Percentiles rank a stretch among this genome's conserved stretches.
Evolutionary conservation across 306 rosid species (phyloP).

Genomic region (Quercus dentata): DNA sequence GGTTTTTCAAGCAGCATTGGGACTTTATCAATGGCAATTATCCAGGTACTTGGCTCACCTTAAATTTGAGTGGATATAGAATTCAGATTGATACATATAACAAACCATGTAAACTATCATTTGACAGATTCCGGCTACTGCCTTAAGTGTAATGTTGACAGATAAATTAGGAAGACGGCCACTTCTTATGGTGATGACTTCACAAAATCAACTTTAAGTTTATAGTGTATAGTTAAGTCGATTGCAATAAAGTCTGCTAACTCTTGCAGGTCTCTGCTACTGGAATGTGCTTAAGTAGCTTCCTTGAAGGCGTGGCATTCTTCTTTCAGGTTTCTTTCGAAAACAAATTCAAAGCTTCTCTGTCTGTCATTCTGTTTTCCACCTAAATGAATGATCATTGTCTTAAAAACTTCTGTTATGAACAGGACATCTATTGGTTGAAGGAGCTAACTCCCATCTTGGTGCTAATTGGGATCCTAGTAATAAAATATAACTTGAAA

Average conservation of each 20-base stretch:
- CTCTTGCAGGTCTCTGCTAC: slow-evolving; percentile 47
- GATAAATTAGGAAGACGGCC: slow-evolving; percentile 66
- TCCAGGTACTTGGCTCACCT: slow-evolving; percentile 53
- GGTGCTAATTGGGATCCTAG: slow-evolving; percentile 5
- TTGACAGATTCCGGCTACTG: slow-evolving; percentile 52
- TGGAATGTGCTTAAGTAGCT: slow-evolving; percentile 74
- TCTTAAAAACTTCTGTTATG: neutral
- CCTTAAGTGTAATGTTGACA: slow-evolving; percentile 52
- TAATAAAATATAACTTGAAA: no score
- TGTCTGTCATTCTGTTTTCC: neutral
- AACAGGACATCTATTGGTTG: neutral
- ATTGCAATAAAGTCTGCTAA: slow-evolving; percentile 3
- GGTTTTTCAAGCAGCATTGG: slow-evolving; percentile 78
- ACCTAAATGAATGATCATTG: neutral
- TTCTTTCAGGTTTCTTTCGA: slow-evolving; percentile 43
- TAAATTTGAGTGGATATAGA: slow-evolving; percentile 1
- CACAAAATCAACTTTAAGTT: neutral
- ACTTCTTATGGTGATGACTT: slow-evolving; percentile 52
- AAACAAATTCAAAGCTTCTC: neutral
- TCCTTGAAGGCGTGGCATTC: slow-evolving; percentile 57
- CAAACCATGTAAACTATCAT: neutral
- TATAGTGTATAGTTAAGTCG: neutral
- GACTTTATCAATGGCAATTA: slow-evolving; percentile 63
- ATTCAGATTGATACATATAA: slow-evolving; percentile 11
- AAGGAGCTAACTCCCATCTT: slow-evolving; percentile 14